Base-by-base conservation (phyloP, 768 basidiomycete species). In the Thelephora ganbajun region DNA sequence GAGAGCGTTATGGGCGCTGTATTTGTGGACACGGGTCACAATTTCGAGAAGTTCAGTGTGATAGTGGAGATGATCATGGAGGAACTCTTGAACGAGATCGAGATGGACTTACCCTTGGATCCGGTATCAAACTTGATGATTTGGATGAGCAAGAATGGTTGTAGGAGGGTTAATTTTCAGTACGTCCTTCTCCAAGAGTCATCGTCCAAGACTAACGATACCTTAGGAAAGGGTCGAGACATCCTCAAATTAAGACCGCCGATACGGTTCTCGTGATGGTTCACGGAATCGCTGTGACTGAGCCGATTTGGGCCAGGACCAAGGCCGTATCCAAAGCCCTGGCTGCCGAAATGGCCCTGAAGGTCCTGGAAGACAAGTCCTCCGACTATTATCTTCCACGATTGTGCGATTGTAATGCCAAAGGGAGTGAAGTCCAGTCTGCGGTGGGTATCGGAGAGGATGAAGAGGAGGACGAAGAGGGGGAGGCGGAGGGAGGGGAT, bases 1-100 rank as follows among this genome's bases (percentile, higher is more conserved):
- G 91, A 94, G 63, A 84, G 88, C 46, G 64, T 93, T 5, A 66
- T 91, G 33, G 91, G 88, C 1, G 89, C 87, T 2, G 68, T 94
- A 16, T 72, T 94, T 23, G 73, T 93, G 37, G 91, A 94, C 62
- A 75, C 77, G 4, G 78, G 72, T 4, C 87, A 81, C 57, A 64
- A 87, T 52, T 79, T 84, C 50, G 85, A 88, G 45, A 74, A 69
- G 50, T 76, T 79, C 3, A 72, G 73, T 13, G 66, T 66, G 0
- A 69, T 89, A 14, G 71, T 80, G 18, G 75, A 81, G 59, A 53
- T 66, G 39, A 63, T 79, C 18, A 82, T 92, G 77, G 67, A 68
- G 20, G 83, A 84, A 36, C 66, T 91, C 2, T 61, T 93, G 23
- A 70, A 64, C 6, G 66, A 67, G 1, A 65, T 91, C 14, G 71